A percentile compares a stretch with the other conserved stretches of the same genome.
Conservation (phyloP, 345 rosid genomes). For the Heritiera littoralis region DNA sequence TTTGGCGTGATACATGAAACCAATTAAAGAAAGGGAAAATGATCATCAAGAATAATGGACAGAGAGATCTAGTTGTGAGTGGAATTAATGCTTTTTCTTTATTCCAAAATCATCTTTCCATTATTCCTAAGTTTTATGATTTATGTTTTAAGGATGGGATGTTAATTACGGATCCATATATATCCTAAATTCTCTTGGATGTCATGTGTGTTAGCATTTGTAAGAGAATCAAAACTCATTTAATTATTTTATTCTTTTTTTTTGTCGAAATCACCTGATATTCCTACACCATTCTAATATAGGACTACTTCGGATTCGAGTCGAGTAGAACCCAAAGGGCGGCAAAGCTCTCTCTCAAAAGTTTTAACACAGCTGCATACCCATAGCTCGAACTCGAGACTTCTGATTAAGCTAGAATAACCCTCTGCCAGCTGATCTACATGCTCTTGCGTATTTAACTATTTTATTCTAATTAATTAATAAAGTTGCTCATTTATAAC, state of each 20-base stretch:
- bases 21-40: neutral
- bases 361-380: too few relatives aligned
- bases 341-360: too few relatives aligned
- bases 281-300: too few relatives aligned
- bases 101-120: too few relatives aligned
- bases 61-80: neutral
- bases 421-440: too few relatives aligned
- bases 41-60: neutral
- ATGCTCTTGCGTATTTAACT: neutral
- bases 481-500: neutral
- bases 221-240: neutral
- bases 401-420: too few relatives aligned
- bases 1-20: slow-evolving; percentile 8
- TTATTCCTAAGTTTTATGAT: neutral
- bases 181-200: neutral
- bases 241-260: neutral
- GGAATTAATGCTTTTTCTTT: neutral
- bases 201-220: neutral
- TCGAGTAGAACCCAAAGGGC: too few relatives aligned
- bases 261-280: too few relatives aligned
- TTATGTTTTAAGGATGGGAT: neutral
- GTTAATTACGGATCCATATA: neutral
- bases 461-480: neutral
- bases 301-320: too few relatives aligned
- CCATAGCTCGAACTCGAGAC: too few relatives aligned